phyloP scores from a whole-genome alignment of 2,329 filamentous ascomycete genomes.

The Aspergillus glaucus region DNA sequence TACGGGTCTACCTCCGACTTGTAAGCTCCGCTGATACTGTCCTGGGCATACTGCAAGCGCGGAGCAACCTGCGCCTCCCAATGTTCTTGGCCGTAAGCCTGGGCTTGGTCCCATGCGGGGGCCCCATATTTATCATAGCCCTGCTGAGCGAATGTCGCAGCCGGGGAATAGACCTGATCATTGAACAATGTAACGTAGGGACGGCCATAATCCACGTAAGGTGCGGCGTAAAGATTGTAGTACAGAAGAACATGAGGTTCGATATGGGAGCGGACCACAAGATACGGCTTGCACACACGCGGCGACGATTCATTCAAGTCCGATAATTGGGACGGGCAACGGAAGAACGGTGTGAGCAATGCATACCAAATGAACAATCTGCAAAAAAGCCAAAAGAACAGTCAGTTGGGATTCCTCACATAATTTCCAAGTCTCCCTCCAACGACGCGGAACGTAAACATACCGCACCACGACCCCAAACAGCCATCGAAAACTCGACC shows the following conservation, averaged over 20 bases:
- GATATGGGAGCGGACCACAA: constrained; percentile 59
- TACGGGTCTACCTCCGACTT: constrained; percentile 66
- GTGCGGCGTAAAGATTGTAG: constrained; percentile 75
- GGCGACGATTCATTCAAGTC: constrained; percentile 65
- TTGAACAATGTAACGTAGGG: constrained; percentile 63
- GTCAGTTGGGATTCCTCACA: neutral
- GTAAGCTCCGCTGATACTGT: constrained; percentile 60
- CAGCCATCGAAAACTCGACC: constrained; percentile 26
- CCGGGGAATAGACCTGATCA: constrained; percentile 61
- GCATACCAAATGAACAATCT: constrained; percentile 82
- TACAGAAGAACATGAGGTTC: constrained; percentile 75
- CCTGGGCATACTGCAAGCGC: constrained; percentile 60
- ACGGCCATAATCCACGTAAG: constrained; percentile 68
- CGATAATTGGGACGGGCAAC: constrained; percentile 67
- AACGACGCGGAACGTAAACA: constrained; percentile 5
- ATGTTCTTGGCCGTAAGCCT: constrained; percentile 60
- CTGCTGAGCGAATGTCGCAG: constrained; percentile 55
- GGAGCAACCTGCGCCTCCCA: constrained; percentile 78
- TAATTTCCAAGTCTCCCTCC: neutral
- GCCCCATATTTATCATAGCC: constrained; percentile 65
- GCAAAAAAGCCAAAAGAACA: neutral
- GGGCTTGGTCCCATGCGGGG: constrained; percentile 62
- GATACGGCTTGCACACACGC: constrained; percentile 74
- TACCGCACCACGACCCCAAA: constrained; percentile 31
- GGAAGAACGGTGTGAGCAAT: constrained; percentile 72